These are phyloP conservation scores for Teratosphaeria destructans DNA, from an alignment of 2,329 filamentous ascomycete species.

Conservation along the genomic window DNA sequence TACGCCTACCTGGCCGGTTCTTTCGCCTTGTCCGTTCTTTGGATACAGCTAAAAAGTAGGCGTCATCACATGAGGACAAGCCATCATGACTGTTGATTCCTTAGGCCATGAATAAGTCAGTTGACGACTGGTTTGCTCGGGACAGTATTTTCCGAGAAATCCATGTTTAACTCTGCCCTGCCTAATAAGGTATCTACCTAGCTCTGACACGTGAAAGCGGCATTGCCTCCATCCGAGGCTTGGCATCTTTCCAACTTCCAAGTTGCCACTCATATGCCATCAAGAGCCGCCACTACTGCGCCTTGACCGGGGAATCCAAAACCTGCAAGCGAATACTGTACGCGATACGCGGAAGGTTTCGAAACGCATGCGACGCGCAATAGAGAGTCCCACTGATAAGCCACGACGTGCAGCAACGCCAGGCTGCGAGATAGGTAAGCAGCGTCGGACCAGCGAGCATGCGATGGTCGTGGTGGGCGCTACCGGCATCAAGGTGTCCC, in stretches of 20 bases:
- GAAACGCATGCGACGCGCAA: not conserved
- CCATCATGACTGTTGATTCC: not conserved
- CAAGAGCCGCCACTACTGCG: not conserved
- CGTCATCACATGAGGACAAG: too few relatives aligned
- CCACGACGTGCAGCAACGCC: not conserved
- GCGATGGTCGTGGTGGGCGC: not conserved
- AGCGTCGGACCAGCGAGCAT: not conserved
- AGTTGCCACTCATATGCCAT: not conserved
- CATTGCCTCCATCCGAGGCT: not conserved
- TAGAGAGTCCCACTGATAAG: not conserved
- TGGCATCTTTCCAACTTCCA: not conserved
- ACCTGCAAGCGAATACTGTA: too few relatives aligned
- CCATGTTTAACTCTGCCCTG: not conserved
- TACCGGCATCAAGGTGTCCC: not conserved
- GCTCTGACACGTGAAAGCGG: not conserved
- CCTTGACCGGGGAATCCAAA: too few relatives aligned
- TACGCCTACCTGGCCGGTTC: too few relatives aligned
- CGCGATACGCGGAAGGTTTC: not conserved
- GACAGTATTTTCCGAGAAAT: not conserved
- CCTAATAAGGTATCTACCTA: too few relatives aligned
- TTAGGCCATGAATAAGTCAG: not conserved
- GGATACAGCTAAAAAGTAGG: too few relatives aligned
- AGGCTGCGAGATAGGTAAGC: not conserved
- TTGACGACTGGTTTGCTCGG: not conserved
- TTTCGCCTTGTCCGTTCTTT: too few relatives aligned